phyloP scores from a whole-genome alignment of 2,329 filamentous ascomycete species.

The Aspergillus versicolor region DNA sequence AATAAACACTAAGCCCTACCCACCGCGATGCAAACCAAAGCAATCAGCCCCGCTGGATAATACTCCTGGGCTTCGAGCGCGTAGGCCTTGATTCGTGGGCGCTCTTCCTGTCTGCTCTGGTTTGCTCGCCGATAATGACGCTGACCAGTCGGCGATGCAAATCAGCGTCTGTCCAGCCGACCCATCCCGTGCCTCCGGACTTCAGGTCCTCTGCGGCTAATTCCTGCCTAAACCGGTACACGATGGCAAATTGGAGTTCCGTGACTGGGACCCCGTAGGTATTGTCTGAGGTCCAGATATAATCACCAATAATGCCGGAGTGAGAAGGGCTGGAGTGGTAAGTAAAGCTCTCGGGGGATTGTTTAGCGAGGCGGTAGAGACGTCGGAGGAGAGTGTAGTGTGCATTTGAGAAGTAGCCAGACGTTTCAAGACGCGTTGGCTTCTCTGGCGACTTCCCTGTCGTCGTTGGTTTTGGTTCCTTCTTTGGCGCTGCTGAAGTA shows the following conservation, averaged over 20 bases:
- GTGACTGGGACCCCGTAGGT: conserved; percentile 41
- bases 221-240: conserved; percentile 41
- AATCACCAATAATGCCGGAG: conserved; percentile 41
- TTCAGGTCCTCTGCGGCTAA: conserved; percentile 34
- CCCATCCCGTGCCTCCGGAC: conserved; percentile 36
- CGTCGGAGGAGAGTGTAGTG: conserved; percentile 41
- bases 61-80: conserved; percentile 1
- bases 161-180: conserved; percentile 47
- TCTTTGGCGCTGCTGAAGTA: background rate
- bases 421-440: conserved; percentile 30
- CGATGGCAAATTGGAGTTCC: conserved; percentile 42
- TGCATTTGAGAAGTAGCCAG: conserved; percentile 43
- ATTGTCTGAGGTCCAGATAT: conserved; percentile 44
- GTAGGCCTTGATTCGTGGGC: conserved; percentile 15
- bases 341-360: conserved; percentile 36
- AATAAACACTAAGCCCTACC: background rate
- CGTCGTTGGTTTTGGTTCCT: conserved; percentile 1
- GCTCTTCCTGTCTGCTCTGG: conserved; percentile 41
- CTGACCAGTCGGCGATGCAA: conserved; percentile 46
- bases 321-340: conserved; percentile 37
- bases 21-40: background rate
- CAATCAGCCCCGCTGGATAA: conserved; percentile 4
- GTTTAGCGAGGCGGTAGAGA: conserved; percentile 40
- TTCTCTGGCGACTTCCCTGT: conserved; percentile 6
- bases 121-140: conserved; percentile 48